Percentiles rank a stretch among this genome's conserved stretches.
These are phyloP conservation scores for Pugionium dolabratum DNA, from an alignment of 345 rosid species.

Conservation along the genomic window DNA sequence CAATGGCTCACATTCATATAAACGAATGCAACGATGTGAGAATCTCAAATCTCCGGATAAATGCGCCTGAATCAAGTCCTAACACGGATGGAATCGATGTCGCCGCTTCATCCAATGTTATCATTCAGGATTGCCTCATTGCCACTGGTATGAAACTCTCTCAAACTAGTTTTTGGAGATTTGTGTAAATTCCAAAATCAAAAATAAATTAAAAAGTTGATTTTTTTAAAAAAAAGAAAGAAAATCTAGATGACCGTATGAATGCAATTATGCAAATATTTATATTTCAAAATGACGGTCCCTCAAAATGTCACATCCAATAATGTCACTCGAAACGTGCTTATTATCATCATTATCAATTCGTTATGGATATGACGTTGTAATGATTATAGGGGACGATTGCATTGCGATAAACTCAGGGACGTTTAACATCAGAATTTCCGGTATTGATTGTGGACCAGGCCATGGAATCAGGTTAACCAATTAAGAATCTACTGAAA, in stretches of 20 bases:
- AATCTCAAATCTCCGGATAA: conserved; percentile 37
- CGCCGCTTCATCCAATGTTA: conserved; percentile 37
- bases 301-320: conserved; percentile 33
- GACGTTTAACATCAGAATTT: conserved; percentile 35
- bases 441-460: conserved; percentile 42
- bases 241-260: conserved; percentile 2
- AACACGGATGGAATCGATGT: conserved; percentile 49
- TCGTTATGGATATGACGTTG: conserved; percentile 10
- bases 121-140: conserved; percentile 35
- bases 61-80: conserved; percentile 45
- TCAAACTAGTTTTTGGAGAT: conserved; percentile 7
- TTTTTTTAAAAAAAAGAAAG: too few species aligned
- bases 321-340: conserved; percentile 24
- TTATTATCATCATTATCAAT: not conserved
- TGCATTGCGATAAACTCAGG: conserved; percentile 54
- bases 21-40: conserved; percentile 35
- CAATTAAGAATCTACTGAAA: not conserved
- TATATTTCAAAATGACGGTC: conserved; percentile 27
- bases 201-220: not conserved
- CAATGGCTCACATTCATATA: conserved; percentile 43
- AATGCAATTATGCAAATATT: conserved; percentile 13
- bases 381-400: conserved; percentile 53
- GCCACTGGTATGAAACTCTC: conserved; percentile 41
- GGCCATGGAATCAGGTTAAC: conserved; percentile 51
- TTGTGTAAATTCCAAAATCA: conserved; percentile 6